Percentiles rank a stretch among this genome's conserved stretches.
Conservation (phyloP, 2,329 filamentous ascomycete species). For the Thelonectria rubi region DNA sequence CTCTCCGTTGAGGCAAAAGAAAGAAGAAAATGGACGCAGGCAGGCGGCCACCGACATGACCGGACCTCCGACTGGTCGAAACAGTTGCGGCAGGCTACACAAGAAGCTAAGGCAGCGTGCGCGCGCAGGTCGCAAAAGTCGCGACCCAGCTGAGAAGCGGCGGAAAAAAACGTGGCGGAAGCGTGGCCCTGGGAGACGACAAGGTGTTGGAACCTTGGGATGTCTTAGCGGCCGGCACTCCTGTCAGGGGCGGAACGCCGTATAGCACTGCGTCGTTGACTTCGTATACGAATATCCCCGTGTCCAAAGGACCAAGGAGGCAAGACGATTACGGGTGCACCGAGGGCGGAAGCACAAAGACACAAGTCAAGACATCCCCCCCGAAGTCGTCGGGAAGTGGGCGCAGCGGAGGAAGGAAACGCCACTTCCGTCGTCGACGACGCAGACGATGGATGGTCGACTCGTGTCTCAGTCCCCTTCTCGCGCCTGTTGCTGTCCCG, state of each 20-base stretch:
- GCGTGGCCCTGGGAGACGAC: conserved; percentile 23
- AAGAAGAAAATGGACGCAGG: neutral
- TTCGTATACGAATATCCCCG: conserved; percentile 20
- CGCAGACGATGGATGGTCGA: neutral
- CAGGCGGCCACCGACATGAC: too few species aligned
- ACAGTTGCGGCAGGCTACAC: neutral
- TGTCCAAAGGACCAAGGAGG: neutral
- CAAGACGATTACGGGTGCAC: neutral
- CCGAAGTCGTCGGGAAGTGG: conserved; percentile 1
- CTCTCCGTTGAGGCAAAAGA: too few species aligned
- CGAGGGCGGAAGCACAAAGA: too few species aligned
- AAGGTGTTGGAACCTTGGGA: conserved; percentile 17
- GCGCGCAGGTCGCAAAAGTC: neutral
- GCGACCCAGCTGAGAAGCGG: neutral
- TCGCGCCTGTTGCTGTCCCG: too few species aligned
- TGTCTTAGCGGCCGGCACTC: conserved; percentile 24
- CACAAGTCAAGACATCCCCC: too few species aligned
- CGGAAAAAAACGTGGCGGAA: conserved; percentile 30
- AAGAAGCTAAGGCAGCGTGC: neutral
- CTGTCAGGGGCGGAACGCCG: conserved; percentile 17
- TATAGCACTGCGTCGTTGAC: neutral
- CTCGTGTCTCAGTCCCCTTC: conserved; percentile 2
- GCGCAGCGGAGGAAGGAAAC: neutral
- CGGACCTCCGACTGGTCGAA: neutral
- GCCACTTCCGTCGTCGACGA: conserved; percentile 2